These are phyloP conservation scores for Candida pini DNA, from an alignment of 805 yeast species.

Conservation along the genomic window DNA sequence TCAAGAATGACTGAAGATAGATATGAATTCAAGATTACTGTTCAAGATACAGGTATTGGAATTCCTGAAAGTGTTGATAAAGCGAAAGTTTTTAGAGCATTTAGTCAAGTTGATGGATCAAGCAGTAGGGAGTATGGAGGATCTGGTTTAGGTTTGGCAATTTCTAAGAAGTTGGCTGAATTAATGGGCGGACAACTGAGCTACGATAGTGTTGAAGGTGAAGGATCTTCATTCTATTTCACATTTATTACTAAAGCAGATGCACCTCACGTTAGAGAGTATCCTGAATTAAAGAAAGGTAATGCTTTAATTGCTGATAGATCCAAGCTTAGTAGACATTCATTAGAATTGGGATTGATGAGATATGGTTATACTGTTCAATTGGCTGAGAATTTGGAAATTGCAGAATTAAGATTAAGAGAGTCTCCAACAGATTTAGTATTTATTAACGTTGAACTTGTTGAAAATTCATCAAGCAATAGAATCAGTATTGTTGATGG, in stretches of 20 bases:
- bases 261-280: not conserved
- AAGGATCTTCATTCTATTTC: slow-evolving; percentile 42
- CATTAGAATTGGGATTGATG: slow-evolving; percentile 31
- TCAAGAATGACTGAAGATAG: slow-evolving; percentile 29
- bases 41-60: slow-evolving; percentile 50
- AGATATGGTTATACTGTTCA: slow-evolving; percentile 22
- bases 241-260: slow-evolving; percentile 28
- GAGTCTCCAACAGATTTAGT: not conserved
- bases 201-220: slow-evolving; percentile 40
- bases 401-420: not conserved
- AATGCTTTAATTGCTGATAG: slow-evolving; percentile 30
- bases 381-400: not conserved
- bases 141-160: slow-evolving; percentile 70
- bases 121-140: slow-evolving; percentile 48
- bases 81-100: slow-evolving; percentile 45
- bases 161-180: slow-evolving; percentile 77
- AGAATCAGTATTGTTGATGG: not conserved
- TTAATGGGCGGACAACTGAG: slow-evolving; percentile 59
- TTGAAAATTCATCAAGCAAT: not conserved
- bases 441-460: slow-evolving; percentile 1
- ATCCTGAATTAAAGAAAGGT: slow-evolving; percentile 4
- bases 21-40: slow-evolving; percentile 34
- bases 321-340: slow-evolving; percentile 27
- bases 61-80: slow-evolving; percentile 37
- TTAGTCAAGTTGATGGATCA: slow-evolving; percentile 53